Percentiles rank a stretch among this genome's conserved stretches.
phyloP scores from a whole-genome alignment of 2,329 filamentous ascomycete species.

The Ceratocystis diversiconidia region DNA sequence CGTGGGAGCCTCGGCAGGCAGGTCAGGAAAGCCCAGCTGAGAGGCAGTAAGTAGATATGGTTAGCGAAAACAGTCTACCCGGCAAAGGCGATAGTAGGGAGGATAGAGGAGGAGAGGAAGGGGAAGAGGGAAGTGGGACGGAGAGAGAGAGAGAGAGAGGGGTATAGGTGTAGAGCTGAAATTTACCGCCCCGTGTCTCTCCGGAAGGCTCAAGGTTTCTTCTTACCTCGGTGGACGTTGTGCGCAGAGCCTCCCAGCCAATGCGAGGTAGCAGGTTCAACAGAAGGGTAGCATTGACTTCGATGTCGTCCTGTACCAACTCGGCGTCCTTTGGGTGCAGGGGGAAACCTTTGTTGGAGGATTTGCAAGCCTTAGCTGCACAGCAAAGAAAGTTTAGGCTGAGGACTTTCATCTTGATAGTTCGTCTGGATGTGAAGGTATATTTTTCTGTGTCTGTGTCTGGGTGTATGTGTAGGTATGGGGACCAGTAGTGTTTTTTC shows the following conservation, averaged over 20 bases:
- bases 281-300: constrained; percentile 67
- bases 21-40: constrained; percentile 63
- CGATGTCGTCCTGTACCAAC: constrained; percentile 69
- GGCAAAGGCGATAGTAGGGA: neutral
- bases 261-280: constrained; percentile 73
- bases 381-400: constrained; percentile 95
- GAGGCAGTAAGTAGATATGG: neutral
- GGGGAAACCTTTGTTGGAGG: constrained; percentile 64
- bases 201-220: no score
- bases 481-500: constrained; percentile 20
- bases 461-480: neutral
- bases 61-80: neutral
- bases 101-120: neutral
- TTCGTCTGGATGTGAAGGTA: neutral
- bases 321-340: constrained; percentile 87
- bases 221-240: constrained; percentile 61
- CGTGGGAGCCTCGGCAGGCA: constrained; percentile 51
- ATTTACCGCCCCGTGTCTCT: no score
- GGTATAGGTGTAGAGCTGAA: no score
- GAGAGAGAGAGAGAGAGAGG: no score
- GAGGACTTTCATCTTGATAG: constrained; percentile 66
- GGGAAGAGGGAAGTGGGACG: constrained; percentile 2
- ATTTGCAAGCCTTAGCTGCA: constrained; percentile 89
- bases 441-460: neutral
- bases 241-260: constrained; percentile 71